These are phyloP conservation scores for Sphagnurus paluster DNA, from an alignment of 1,284 basidiomycete genomes.

Conservation along the genomic window DNA sequence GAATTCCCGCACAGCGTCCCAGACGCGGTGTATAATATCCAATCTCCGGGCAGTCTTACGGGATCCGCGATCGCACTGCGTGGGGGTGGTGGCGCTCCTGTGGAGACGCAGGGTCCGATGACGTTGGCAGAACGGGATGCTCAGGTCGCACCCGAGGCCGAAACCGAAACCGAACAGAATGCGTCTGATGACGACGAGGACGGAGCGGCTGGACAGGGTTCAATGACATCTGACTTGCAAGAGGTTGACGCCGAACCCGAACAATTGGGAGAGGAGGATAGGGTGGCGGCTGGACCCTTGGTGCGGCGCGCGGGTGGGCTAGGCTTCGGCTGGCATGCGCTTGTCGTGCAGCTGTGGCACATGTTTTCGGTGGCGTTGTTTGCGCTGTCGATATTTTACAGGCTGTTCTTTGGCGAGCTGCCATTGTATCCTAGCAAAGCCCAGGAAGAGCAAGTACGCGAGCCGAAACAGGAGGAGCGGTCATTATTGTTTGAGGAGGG, in stretches of 20 bases:
- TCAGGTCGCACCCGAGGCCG: too few species aligned
- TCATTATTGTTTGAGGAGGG: too few species aligned
- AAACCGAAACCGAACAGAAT: too few species aligned
- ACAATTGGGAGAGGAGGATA: not conserved
- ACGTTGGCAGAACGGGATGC: too few species aligned
- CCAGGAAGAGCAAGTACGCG: not conserved
- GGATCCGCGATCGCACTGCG: not conserved
- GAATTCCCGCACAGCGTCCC: slow-evolving; percentile 13
- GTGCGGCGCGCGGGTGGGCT: not conserved
- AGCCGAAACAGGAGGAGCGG: too few species aligned
- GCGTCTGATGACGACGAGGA: too few species aligned
- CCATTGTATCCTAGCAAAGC: too few species aligned
- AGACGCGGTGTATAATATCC: too few species aligned
- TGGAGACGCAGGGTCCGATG: too few species aligned
- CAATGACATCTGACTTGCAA: too few species aligned
- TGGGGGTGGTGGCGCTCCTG: not conserved
- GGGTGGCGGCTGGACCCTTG: not conserved
- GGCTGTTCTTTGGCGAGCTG: slow-evolving; percentile 4
- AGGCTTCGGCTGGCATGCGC: not conserved
- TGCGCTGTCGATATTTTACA: not conserved
- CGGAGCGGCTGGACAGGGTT: too few species aligned
- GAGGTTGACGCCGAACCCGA: not conserved
- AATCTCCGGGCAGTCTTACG: not conserved
- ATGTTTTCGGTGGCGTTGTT: slow-evolving; percentile 1
- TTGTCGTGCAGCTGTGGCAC: not conserved